Evolutionary conservation across 2,329 filamentous ascomycete species (phyloP), one percentile per base, ranked within the genome.

Genomic region (Scedosporium boydii): DNA sequence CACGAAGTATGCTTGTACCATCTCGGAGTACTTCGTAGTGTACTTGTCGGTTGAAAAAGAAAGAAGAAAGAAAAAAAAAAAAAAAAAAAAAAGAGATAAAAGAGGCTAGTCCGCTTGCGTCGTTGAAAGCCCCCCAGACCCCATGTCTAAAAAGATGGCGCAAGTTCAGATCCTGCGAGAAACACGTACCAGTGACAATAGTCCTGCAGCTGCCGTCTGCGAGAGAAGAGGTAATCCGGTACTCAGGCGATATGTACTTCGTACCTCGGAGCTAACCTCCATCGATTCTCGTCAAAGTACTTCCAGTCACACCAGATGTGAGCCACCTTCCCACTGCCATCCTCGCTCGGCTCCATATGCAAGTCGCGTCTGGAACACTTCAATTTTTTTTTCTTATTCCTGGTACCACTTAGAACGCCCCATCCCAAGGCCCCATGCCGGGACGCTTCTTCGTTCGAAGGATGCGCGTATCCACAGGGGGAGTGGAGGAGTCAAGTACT

Each of bases 291-390:
- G 34, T 38, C 34, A 38, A 38, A 3, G 34, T 38, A 38, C 34
- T 38, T 38, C 34, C 34, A 38, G 34, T 38, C 34, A 38, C 12
- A 38, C 34, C 34, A 38, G 34, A 38, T 38, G 34, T 14, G 34
- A 38, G 34, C 6, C 34, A 21, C 44, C 44, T 48, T n/a, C 44
- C 16, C 44, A 18, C 18, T 48, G 44, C 18, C 44, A n/a, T 48
- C 44, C 44, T 48, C 44, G 44, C 44, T n/a, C 44, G n/a, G 44
- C 44, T 48, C 44, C 16, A 48, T 48, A 48, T 55, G 51, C 51
- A 55, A 55, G 51, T 55, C 51, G 51, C 51, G 51, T 55, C 51
- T 55, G 51, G 51, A 55, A 55, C 51, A 55, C 23, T 29, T 27
- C 21, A 18, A 12, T 48, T 48, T 48, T 23, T 48, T 48, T 48